Base-by-base conservation (phyloP, 2,329 filamentous ascomycete species). In the Neonectria faginata region DNA sequence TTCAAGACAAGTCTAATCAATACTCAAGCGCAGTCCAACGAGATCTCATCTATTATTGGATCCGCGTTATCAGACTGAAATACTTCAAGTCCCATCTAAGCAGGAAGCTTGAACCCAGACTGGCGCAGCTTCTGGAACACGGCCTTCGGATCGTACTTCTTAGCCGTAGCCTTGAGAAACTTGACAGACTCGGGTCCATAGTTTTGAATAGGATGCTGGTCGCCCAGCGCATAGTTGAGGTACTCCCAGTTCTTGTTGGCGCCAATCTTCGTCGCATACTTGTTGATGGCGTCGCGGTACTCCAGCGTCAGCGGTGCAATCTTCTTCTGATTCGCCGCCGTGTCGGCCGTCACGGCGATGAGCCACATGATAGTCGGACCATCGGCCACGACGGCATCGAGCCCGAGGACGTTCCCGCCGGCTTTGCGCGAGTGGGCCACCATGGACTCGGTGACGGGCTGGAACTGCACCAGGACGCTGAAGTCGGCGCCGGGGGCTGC, bases 191-290 rank as follows among this genome's bases (percentile, higher is more conserved):
- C 73, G 9, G 72, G 44, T 0, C 81, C 81, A 56, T 82, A 83
- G 6, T 75, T 65, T 6, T 66, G 54, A 16, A 82, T 70, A 1
- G 81, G 79, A 22, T 79, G 69, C 72, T 84, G 80, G 47, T 75
- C 73, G 2, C 69, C 65, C 31, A 76, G 73, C 0, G 81, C 81
- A 55, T 84, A 84, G 70, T 84, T 84, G 44, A 83, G 73, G 64
- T 80, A 84, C 33, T 78, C 73, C 71, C 76, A 81, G 39, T 79
- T 68, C 53, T 74, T 70, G 63, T 77, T 73, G 3, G 71, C 65
- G 20, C 74, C 74, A 25, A 77, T 63, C 52, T 75, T 53, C 8
- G 64, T 65, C 11, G 77, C 70, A 12, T 74, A 74, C 3, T 63
- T 58, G 50, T 76, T 69, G 27, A 77, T 66, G 0, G 74, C 61